These are phyloP conservation scores for Russula vinacea DNA, from an alignment of 768 basidiomycete species.

Conservation along the genomic window DNA sequence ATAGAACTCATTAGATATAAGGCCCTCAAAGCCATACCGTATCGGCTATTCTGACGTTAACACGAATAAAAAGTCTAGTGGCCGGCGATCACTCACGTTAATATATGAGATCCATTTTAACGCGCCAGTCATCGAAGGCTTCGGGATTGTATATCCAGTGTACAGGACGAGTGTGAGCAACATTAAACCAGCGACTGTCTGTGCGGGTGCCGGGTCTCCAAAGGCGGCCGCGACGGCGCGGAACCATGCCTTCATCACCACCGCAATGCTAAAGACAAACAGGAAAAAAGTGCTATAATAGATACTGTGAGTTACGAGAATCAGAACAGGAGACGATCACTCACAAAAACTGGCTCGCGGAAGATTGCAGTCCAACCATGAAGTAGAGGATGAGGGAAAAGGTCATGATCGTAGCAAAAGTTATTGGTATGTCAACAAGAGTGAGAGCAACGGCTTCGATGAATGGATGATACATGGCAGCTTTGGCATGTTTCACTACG, in stretches of 20 bases:
- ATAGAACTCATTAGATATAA: slow-evolving; percentile 81
- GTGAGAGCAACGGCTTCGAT: slow-evolving; percentile 55
- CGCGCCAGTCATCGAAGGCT: slow-evolving; percentile 62
- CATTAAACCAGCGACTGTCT: slow-evolving; percentile 52
- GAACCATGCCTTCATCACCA: slow-evolving; percentile 77
- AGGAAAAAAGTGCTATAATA: slow-evolving; percentile 53
- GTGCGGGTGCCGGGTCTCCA: slow-evolving; percentile 57
- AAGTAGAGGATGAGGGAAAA: slow-evolving; percentile 60
- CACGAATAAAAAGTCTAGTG: not conserved
- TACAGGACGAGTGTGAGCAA: slow-evolving; percentile 56
- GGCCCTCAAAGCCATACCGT: slow-evolving; percentile 67
- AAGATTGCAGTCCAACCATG: slow-evolving; percentile 53
- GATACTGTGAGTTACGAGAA: slow-evolving; percentile 15
- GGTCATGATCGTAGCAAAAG: slow-evolving; percentile 43
- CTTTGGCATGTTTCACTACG: slow-evolving; percentile 52
- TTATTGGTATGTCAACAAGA: slow-evolving; percentile 59
- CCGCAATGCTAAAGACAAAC: slow-evolving; percentile 52
- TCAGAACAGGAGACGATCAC: slow-evolving; percentile 30
- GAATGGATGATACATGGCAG: slow-evolving; percentile 62
- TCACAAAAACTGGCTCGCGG: slow-evolving; percentile 64
- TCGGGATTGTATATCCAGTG: slow-evolving; percentile 60
- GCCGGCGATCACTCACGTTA: slow-evolving; percentile 44
- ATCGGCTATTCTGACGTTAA: slow-evolving; percentile 49
- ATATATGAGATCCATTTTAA: slow-evolving; percentile 65
- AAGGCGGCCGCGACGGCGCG: slow-evolving; percentile 61